Percentiles rank a stretch among this genome's conserved stretches.
Evolutionary conservation across 768 basidiomycete species (phyloP).

Genomic region (Neoboletus subvelutipes): DNA sequence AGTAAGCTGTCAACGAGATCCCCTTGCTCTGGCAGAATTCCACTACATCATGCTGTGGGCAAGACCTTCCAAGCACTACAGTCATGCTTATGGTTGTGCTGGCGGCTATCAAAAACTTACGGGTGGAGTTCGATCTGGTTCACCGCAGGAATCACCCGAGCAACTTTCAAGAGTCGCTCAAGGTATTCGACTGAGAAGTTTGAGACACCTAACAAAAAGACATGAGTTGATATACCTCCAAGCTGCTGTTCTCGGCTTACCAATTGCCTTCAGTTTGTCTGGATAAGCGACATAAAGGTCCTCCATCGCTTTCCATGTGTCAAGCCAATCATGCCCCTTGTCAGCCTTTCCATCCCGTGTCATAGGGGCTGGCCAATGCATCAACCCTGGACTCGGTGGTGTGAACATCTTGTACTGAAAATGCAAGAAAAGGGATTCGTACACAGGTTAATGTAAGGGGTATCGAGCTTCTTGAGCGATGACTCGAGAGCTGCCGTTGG

Average conservation of each 20-base stretch:
- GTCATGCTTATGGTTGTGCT: neutral
- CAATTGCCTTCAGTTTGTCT: constrained; percentile 77
- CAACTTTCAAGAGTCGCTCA: constrained; percentile 55
- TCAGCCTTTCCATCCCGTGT: constrained; percentile 53
- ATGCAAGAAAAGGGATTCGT: constrained; percentile 18
- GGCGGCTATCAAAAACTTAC: constrained; percentile 35
- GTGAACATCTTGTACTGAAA: neutral
- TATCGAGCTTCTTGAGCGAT: constrained; percentile 68
- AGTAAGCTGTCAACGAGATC: constrained; percentile 76
- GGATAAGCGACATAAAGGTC: constrained; percentile 60
- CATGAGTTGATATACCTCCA: neutral
- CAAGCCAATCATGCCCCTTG: constrained; percentile 57
- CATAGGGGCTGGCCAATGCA: constrained; percentile 86
- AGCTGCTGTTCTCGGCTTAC: constrained; percentile 29
- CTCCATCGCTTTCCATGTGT: constrained; percentile 83
- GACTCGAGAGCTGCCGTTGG: constrained; percentile 61
- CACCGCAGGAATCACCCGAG: constrained; percentile 62
- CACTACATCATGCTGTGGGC: constrained; percentile 65
- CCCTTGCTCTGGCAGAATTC: constrained; percentile 60
- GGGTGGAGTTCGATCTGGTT: constrained; percentile 83
- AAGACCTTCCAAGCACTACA: constrained; percentile 41
- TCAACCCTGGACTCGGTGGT: constrained; percentile 52
- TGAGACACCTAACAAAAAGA: constrained; percentile 49
- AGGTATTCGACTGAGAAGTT: constrained; percentile 71
- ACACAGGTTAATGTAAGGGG: constrained; percentile 81